phyloP scores from a whole-genome alignment of 306 rosid genomes.

The Argentina anserina region DNA sequence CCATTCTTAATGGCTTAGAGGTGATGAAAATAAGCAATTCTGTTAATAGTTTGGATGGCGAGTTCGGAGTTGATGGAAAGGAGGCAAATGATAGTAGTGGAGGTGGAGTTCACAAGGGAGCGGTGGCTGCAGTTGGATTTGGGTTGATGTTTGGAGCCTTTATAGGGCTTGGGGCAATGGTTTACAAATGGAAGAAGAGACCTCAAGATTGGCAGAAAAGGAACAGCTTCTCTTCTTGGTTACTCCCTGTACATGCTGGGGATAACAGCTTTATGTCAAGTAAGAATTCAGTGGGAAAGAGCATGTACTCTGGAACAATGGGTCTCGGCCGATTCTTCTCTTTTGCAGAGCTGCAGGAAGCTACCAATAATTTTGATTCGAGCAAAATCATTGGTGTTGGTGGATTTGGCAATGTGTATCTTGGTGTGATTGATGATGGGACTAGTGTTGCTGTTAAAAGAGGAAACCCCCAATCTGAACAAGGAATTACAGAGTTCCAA shows the following conservation, averaged over 20 bases:
- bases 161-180: constrained; percentile 53
- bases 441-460: constrained; percentile 44
- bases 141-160: constrained; percentile 53
- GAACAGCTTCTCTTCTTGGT: constrained; percentile 53
- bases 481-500: constrained; percentile 48
- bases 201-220: constrained; percentile 57
- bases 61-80: constrained; percentile 45
- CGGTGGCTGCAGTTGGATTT: constrained; percentile 49
- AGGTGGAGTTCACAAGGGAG: constrained; percentile 23
- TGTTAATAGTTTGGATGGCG: constrained; percentile 50
- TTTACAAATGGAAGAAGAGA: constrained; percentile 48
- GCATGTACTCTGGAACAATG: constrained; percentile 25
- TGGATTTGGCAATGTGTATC: constrained; percentile 49
- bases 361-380: constrained; percentile 48
- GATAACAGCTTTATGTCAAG: constrained; percentile 42
- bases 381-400: constrained; percentile 48
- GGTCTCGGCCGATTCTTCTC: constrained; percentile 50
- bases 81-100: not conserved
- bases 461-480: constrained; percentile 49
- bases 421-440: constrained; percentile 39
- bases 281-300: constrained; percentile 35
- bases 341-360: constrained; percentile 41
- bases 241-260: constrained; percentile 44
- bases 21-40: constrained; percentile 43
- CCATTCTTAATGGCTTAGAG: constrained; percentile 46